Evolutionary conservation across 306 rosid genomes (phyloP).

Genomic region (cucumber (Cucumis sativus)): Cucumber_9930_V3 NC_026661.2:16901001-16901500

Average conservation of each 20-base stretch:
- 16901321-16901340: conserved; percentile 94
- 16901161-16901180: conserved; percentile 1
- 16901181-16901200: background rate
- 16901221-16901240: conserved; percentile 87
- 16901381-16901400: conserved; percentile 23
- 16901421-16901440: conserved; percentile 17
- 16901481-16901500: conserved; percentile 89
- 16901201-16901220: conserved; percentile 94
- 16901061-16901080: background rate
- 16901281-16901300: conserved; percentile 93
- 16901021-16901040: background rate
- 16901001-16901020: too few relatives aligned
- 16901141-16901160: background rate
- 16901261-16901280: conserved; percentile 84
- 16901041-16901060: background rate
- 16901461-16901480: conserved; percentile 84
- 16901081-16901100: background rate
- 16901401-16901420: background rate
- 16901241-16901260: conserved; percentile 83
- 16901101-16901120: background rate
- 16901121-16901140: background rate
- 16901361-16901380: conserved; percentile 91
- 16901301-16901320: conserved; percentile 94
- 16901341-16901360: conserved; percentile 90
- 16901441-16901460: conserved; percentile 6